These are phyloP conservation scores for Chalciporus piperatus DNA, from an alignment of 768 basidiomycete species.

Conservation along the genomic window DNA sequence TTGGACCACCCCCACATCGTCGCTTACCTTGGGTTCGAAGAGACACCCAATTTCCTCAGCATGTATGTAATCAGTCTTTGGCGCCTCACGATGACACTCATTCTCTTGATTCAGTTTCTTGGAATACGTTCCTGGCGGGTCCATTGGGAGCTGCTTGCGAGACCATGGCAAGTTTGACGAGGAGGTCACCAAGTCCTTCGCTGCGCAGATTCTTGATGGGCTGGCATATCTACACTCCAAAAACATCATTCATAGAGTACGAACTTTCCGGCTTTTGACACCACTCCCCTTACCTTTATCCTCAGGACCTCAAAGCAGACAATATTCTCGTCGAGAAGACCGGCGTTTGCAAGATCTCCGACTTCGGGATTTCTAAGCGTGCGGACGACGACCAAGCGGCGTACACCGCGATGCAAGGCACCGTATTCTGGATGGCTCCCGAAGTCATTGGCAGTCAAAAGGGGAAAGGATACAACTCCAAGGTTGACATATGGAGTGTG, in stretches of 20 bases:
- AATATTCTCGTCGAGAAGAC: constrained; percentile 94
- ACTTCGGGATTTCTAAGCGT: constrained; percentile 98
- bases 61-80: constrained; percentile 58
- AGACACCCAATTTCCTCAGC: constrained; percentile 83
- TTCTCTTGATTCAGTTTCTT: constrained; percentile 65
- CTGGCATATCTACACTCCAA: constrained; percentile 90
- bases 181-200: constrained; percentile 89
- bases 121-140: constrained; percentile 98
- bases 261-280: constrained; percentile 14
- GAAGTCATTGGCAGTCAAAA: constrained; percentile 87
- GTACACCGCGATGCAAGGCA: constrained; percentile 93
- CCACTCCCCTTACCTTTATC: constrained; percentile 7
- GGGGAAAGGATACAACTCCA: constrained; percentile 86
- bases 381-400: constrained; percentile 84
- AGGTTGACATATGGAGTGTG: constrained; percentile 98
- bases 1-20: constrained; percentile 97
- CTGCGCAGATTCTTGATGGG: constrained; percentile 86
- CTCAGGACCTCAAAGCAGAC: constrained; percentile 93
- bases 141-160: constrained; percentile 84
- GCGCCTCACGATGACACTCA: not conserved
- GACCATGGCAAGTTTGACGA: constrained; percentile 94
- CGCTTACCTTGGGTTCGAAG: constrained; percentile 93
- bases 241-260: constrained; percentile 88
- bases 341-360: constrained; percentile 95
- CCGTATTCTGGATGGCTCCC: constrained; percentile 99